These are phyloP conservation scores for Solidago caesia DNA, from an alignment of 129 eudicot species.

Conservation along the genomic window DNA sequence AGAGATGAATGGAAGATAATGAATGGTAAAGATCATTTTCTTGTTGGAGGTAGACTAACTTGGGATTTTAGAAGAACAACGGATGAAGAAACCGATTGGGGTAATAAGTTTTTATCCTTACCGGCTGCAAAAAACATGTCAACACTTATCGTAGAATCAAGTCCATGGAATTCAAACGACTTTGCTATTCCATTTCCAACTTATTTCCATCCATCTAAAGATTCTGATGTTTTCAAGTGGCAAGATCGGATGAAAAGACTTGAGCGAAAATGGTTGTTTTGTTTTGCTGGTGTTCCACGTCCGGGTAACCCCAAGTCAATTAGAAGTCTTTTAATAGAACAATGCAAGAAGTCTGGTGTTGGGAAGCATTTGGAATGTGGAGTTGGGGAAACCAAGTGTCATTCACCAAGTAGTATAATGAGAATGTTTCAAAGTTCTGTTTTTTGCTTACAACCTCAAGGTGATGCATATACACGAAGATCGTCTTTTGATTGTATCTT, in stretches of 20 bases:
- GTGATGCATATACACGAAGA: slow-evolving; percentile 5
- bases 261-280: slow-evolving; percentile 14
- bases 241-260: not conserved
- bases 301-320: slow-evolving; percentile 1
- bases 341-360: not conserved
- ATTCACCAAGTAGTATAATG: slow-evolving; percentile 4
- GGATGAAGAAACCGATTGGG: not conserved
- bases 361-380: slow-evolving; percentile 3
- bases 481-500: slow-evolving; percentile 6
- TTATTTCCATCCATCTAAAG: slow-evolving; percentile 13
- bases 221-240: not conserved
- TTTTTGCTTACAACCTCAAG: slow-evolving; percentile 10
- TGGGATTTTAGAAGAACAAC: slow-evolving; percentile 6
- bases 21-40: slow-evolving; percentile 13
- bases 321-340: slow-evolving; percentile 2
- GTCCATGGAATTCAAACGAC: not conserved
- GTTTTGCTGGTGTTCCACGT: slow-evolving; percentile 8
- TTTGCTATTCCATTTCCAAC: slow-evolving; percentile 9
- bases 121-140: slow-evolving; percentile 9
- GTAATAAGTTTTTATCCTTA: not conserved
- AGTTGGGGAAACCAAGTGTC: not conserved
- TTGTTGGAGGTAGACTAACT: not conserved
- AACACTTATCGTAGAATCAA: not conserved
- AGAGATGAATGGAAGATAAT: slow-evolving; percentile 2
- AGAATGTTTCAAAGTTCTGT: slow-evolving; percentile 12